Evolutionary conservation across 2,329 filamentous ascomycete species (phyloP).

Genomic region (Diplodia sapinea): DNA sequence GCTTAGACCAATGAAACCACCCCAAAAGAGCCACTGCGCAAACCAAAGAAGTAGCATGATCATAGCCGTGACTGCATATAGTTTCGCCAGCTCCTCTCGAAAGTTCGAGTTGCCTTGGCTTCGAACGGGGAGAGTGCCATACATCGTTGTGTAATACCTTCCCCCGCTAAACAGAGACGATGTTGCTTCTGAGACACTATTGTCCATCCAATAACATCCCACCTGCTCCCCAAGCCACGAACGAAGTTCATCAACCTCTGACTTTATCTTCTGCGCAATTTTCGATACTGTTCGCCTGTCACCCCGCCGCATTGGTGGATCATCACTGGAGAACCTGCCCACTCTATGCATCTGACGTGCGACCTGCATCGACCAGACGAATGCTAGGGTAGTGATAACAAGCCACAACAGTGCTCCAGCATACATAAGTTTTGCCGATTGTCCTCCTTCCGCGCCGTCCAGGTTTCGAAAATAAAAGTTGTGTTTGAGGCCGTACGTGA

Average conservation of each 20-base stretch:
- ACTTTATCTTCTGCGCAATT: neutral
- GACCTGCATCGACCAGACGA: constrained; percentile 31
- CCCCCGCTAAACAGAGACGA: constrained; percentile 25
- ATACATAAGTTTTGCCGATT: constrained; percentile 41
- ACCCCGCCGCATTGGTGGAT: neutral
- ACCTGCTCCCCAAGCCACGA: constrained; percentile 1
- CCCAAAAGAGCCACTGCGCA: constrained; percentile 43
- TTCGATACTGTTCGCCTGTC: no score
- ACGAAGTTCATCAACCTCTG: no score
- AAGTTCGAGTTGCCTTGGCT: neutral
- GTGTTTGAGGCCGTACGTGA: constrained; percentile 41
- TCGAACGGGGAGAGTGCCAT: constrained; percentile 34
- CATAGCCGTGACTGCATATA: constrained; percentile 33
- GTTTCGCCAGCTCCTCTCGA: constrained; percentile 30
- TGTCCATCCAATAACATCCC: constrained; percentile 20
- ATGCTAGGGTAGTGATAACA: constrained; percentile 31
- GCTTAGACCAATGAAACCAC: constrained; percentile 39
- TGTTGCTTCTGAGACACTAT: constrained; percentile 31
- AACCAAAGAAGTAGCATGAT: constrained; percentile 38
- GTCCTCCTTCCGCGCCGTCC: constrained; percentile 31
- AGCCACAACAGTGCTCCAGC: constrained; percentile 41
- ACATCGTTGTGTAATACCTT: constrained; percentile 20
- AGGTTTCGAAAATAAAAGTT: constrained; percentile 38
- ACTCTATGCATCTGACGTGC: constrained; percentile 7
- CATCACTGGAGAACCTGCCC: constrained; percentile 6